Base-by-base conservation (phyloP, 441 rosid species). In the Erodium trifolium region DNA sequence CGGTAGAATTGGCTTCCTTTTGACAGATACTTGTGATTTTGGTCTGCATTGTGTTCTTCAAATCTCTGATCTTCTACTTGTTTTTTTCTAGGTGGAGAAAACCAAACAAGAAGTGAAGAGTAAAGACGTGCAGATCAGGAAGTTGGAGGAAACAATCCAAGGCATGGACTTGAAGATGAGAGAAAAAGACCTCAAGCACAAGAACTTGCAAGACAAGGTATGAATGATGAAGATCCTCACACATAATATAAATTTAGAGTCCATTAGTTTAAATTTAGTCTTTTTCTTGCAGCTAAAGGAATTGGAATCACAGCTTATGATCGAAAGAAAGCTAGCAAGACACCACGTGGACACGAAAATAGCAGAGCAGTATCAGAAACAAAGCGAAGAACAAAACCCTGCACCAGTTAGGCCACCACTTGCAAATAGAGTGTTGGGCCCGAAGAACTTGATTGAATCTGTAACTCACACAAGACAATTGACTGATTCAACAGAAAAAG, bases 271-370 rank as follows among this genome's bases (percentile, higher is more conserved):
- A 6, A 63, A 27, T 13, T 31, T 37, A 43, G 29, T 63, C 3
- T 27, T 39, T 0, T 11, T 11, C 12, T 77, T 74, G 67, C 79
- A 91, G 97, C 79, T 91, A 34, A 93, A 88, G 77, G 99, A 93
- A 76, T 83, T 93, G 62, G 99, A 93, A 80, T 73, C 93, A 0
- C 99, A 93, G 70, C 89, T 93, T 70, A 83, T 93, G 43, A 83
- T 89, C 31, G 99, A 91, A 75, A 89, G 99, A 79, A 93, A 89
- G 78, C 85, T 93, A 16, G 97, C 97, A 37, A 91, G 99, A 64
- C 99, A 89, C 78, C 97, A 93, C 49, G 94, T 93, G 45, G 97
- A 93, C 78, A 83, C 90, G 10, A 93, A 83, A 83, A 88, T 88
- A 29, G 96, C 92, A 37, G 93, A 89, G 80, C 87, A 80, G 66